Conservation (phyloP, 352 stramenopile species). For the Globisporangium iwayamae region DNA sequence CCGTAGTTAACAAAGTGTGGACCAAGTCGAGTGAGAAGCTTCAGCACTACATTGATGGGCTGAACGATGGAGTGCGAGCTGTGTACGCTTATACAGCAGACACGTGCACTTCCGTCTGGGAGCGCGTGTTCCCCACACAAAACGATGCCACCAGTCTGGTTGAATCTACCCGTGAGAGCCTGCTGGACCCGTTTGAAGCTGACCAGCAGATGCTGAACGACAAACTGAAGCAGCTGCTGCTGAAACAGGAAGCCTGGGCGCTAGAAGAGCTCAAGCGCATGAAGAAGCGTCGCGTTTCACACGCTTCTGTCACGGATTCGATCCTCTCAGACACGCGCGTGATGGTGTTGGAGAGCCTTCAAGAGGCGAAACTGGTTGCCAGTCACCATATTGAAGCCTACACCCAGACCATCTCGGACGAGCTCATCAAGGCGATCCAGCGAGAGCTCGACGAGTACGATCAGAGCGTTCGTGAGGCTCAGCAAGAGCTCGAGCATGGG, state of each 20-base stretch:
- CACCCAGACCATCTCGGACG: slow-evolving; percentile 30
- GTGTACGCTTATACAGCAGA: neutral
- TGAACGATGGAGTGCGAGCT: neutral
- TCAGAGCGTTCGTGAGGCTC: slow-evolving; percentile 15
- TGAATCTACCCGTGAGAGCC: slow-evolving; percentile 4
- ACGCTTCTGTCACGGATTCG: slow-evolving; percentile 27
- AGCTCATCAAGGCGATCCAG: slow-evolving; percentile 34
- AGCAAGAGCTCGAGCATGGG: slow-evolving; percentile 22
- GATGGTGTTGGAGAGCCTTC: slow-evolving; percentile 34
- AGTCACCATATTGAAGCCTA: slow-evolving; percentile 37
- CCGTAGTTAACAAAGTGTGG: neutral
- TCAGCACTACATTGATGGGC: neutral
- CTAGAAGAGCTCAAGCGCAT: slow-evolving; percentile 45
- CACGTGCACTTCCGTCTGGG: neutral
- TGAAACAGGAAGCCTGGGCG: slow-evolving; percentile 34
- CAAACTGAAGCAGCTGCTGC: slow-evolving; percentile 28
- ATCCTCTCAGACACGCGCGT: slow-evolving; percentile 40
- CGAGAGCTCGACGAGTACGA: slow-evolving; percentile 35
- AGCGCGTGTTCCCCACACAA: neutral
- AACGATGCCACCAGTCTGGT: neutral
- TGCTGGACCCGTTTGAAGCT: slow-evolving; percentile 16
- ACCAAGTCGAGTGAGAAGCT: slow-evolving; percentile 1
- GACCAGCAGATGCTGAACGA: slow-evolving; percentile 20
- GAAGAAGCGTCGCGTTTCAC: slow-evolving; percentile 35
- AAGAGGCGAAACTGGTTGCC: slow-evolving; percentile 33